Base-by-base conservation (phyloP, 2,329 filamentous ascomycete species). In the Ilyonectria robusta region DNA sequence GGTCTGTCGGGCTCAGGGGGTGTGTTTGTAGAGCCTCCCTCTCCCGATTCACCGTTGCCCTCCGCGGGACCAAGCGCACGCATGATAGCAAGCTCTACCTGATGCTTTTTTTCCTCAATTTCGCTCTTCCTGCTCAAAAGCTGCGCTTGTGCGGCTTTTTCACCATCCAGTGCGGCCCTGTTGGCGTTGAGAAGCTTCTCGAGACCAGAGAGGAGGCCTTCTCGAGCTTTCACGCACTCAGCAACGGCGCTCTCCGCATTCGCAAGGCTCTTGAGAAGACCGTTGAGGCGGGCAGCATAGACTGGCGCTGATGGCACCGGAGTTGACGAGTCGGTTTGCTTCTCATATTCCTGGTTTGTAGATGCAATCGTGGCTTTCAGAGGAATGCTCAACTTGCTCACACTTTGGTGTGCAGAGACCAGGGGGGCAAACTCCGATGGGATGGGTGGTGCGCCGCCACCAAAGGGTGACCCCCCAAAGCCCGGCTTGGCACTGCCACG, bases 41-140 rank as follows among this genome's bases (percentile, higher is more conserved):
- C 83, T 3, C 85, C 83, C 4, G 85, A 82, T 10, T 88, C 84
- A 9, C 81, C 80, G 53, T 84, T 81, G 21, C 84, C 82, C 64
- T 88, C 86, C 9, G 90, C 87, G 1, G 89, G 87, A 15, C 90
- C 89, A 23, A 97, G 87, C 9, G 93, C 94, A 58, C 92, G 90
- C 88, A 99, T 94, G 72, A 99, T 98, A 55, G 90, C 92, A 71
- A 95, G 90, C 80, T 99, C 96, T 8, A 99, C 94, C 54, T 96
- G 92, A 59, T 91, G 90, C 80, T 97, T 97, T 82, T 94, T 95
- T 19, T 86, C 84, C 74, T 98, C 95, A 17, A 94, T 93, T 62
- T 91, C 89, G 2, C 84, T 81, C 73, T 92, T 94, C 62, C 92
- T 90, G n/a, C 84, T 85, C 4, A 85, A 82, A 21, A 98, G 81